phyloP scores from a whole-genome alignment of 169 alveolate genomes.

The Cyclospora cayetanensis region DNA sequence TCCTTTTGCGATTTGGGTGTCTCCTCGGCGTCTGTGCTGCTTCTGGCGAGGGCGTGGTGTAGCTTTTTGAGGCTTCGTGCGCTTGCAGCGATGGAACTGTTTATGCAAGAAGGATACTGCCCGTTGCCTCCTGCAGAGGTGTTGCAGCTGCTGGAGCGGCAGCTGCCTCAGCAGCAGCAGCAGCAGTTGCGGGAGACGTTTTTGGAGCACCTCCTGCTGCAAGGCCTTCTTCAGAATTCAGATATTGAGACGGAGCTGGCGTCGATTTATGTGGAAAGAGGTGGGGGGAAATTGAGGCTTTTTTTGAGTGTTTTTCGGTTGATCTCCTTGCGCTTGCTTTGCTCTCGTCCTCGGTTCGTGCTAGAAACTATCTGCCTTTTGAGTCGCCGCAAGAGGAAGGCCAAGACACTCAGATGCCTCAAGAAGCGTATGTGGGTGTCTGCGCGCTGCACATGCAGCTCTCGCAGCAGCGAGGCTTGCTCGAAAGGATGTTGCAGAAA shows the following conservation, averaged over 20 bases:
- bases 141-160: conserved; percentile 40
- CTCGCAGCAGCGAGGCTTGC: conserved; percentile 22
- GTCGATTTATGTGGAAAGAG: neutral
- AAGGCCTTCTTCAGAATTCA: neutral
- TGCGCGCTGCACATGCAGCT: too few relatives aligned
- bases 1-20: too few relatives aligned
- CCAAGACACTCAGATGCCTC: too few relatives aligned
- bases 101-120: neutral
- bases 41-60: too few relatives aligned
- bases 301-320: neutral
- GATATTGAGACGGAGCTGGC: conserved; percentile 8
- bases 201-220: conserved; percentile 2
- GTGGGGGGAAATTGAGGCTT: conserved; percentile 12
- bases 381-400: too few relatives aligned
- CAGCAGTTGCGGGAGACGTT: neutral
- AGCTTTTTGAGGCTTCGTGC: neutral
- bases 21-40: too few relatives aligned
- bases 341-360: neutral
- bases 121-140: conserved; percentile 35
- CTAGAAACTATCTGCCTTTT: too few relatives aligned
- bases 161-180: neutral
- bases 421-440: too few relatives aligned
- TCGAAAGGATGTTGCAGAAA: too few relatives aligned
- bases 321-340: neutral
- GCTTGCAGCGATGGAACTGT: neutral